Conservation (phyloP, 2,329 filamentous ascomycete genomes). For the Epichloe glyceriae region DNA sequence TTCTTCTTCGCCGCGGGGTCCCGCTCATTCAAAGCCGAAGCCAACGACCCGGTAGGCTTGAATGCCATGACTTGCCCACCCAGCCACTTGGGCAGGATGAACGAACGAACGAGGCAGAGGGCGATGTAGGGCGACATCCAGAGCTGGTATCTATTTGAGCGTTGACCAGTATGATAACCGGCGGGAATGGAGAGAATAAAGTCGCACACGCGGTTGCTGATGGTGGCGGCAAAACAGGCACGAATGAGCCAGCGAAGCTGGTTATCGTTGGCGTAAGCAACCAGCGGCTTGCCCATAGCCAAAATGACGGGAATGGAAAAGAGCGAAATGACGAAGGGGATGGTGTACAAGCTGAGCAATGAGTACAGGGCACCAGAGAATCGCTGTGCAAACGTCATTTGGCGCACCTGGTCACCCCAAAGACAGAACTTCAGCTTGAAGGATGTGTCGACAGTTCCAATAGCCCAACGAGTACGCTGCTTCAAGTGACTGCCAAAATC, state of each 20-base stretch:
- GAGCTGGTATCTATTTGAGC: slow-evolving; percentile 41
- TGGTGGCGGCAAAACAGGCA: slow-evolving; percentile 36
- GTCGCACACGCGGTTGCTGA: slow-evolving; percentile 42
- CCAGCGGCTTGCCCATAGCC: slow-evolving; percentile 40
- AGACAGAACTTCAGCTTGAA: slow-evolving; percentile 48
- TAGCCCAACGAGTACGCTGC: slow-evolving; percentile 43
- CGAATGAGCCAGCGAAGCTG: slow-evolving; percentile 48
- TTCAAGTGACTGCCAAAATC: slow-evolving; percentile 42
- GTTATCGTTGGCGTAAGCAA: slow-evolving; percentile 37
- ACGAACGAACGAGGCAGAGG: slow-evolving; percentile 42
- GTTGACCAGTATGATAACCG: slow-evolving; percentile 45
- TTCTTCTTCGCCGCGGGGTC: slow-evolving; percentile 36
- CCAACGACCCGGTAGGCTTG: slow-evolving; percentile 45
- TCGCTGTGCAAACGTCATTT: slow-evolving; percentile 43
- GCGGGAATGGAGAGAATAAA: slow-evolving; percentile 45
- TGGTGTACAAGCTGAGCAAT: slow-evolving; percentile 40
- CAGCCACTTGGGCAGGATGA: slow-evolving; percentile 45
- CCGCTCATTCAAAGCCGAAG: slow-evolving; percentile 44
- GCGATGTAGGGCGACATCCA: slow-evolving; percentile 53
- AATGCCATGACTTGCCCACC: slow-evolving; percentile 46
- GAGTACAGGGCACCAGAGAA: slow-evolving; percentile 47
- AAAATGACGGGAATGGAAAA: slow-evolving; percentile 48
- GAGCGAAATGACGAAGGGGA: slow-evolving; percentile 39
- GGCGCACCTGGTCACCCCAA: slow-evolving; percentile 36
- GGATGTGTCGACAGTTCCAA: slow-evolving; percentile 44